Base-by-base conservation (phyloP, 768 basidiomycete genomes). In the Tephrocybe sp. region DNA sequence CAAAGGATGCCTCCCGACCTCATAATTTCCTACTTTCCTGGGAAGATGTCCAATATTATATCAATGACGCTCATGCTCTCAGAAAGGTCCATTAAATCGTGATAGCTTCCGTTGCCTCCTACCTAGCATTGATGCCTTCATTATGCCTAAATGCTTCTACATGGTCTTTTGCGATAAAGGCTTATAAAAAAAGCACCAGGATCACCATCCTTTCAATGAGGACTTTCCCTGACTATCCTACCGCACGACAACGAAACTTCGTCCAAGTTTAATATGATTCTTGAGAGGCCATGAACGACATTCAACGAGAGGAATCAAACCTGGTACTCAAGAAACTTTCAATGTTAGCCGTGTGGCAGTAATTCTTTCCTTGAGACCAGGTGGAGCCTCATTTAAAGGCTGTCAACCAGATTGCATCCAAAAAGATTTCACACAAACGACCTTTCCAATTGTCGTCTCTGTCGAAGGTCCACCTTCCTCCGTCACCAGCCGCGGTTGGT, bases 301-400 rank as follows among this genome's bases (percentile, higher is more conserved):
- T 15, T 21, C n/a, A 38, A 4, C 38, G 38, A 16, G 28, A 40
- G 34, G 30, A 44, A 15, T 19, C 41, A 9, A 12, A 31, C 11
- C 26, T 41, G 22, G 24, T 28, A 18, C 18, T 27, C n/a, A 13
- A 7, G n/a, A 38, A 30, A 31, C 46, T 45, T 28, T 11, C 50
- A 2, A 24, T 13, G 1, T 35, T 52, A 34, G 51, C 44, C 4
- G 39, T 41, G 7, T 52, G 51, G 51, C 39, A 52, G 18, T 42
- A 47, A 32, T 42, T 47, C 25, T 52, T 52, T 13, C 15, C 39
- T 11, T 45, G 19, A 19, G n/a, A 24, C 7, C 22, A 51, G 16
- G 38, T 44, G 9, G 50, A 51, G 35, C 5, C 32, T 5, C 5
- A 9, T 9, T 34, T 34, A n/a, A 34, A 34, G 32, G 5, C 7